Evolutionary conservation across 331 rosid genomes (phyloP).

Genomic region (Malus hybrid): DNA sequence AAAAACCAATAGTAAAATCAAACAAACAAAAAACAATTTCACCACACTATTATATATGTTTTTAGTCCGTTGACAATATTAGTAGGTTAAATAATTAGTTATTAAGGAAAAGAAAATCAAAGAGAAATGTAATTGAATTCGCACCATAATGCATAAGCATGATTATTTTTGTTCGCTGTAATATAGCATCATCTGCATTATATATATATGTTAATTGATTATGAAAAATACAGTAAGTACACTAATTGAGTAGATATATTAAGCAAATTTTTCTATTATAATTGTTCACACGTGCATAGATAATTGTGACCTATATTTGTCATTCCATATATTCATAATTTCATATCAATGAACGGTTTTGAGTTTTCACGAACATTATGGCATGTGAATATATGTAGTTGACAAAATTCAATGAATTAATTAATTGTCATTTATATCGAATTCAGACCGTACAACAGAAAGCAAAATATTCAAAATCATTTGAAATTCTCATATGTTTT

Average conservation of each 20-base stretch:
- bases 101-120: no score
- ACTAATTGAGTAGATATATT: not conserved
- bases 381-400: not conserved
- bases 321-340: not conserved
- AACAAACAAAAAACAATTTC: no score
- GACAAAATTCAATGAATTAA: no score
- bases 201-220: no score
- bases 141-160: no score
- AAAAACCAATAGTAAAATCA: no score
- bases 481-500: not conserved
- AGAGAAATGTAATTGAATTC: no score
- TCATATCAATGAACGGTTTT: not conserved
- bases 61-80: no score
- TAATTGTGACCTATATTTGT: rapidly evolving
- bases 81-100: no score
- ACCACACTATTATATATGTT: no score
- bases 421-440: not conserved
- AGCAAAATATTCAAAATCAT: not conserved
- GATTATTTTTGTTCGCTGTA: no score
- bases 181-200: rapidly evolving
- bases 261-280: not conserved
- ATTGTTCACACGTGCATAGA: rapidly evolving
- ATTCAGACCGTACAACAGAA: rapidly evolving
- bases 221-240: not conserved
- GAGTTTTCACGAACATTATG: no score